phyloP scores from a whole-genome alignment of 2,329 filamentous ascomycete species.

The Talaromyces sp. region DNA sequence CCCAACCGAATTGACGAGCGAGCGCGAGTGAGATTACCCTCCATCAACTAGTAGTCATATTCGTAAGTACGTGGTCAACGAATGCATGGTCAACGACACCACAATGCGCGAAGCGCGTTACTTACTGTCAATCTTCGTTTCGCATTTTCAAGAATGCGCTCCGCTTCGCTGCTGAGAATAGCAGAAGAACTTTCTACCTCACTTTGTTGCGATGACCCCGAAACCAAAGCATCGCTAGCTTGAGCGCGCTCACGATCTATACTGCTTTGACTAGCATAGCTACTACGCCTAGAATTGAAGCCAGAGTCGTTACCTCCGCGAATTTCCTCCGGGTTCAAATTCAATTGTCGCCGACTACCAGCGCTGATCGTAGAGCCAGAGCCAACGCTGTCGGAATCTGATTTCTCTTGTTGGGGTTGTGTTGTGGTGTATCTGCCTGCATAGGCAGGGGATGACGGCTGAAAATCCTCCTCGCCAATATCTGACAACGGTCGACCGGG shows the following conservation, averaged over 20 bases:
- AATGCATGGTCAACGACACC: background rate
- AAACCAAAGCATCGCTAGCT: slow-evolving; percentile 20
- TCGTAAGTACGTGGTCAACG: background rate
- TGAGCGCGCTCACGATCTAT: slow-evolving; percentile 14
- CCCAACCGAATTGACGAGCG: slow-evolving; percentile 62
- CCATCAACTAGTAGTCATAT: slow-evolving; percentile 68
- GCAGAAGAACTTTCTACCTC: slow-evolving; percentile 65
- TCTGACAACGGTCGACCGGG: slow-evolving; percentile 43
- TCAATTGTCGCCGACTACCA: slow-evolving; percentile 24
- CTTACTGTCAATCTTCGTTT: slow-evolving; percentile 83
- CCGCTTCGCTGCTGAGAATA: slow-evolving; percentile 75
- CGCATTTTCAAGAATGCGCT: slow-evolving; percentile 87
- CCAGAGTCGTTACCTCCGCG: background rate
- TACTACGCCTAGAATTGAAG: slow-evolving; percentile 10
- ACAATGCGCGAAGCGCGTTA: slow-evolving; percentile 16
- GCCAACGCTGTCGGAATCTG: slow-evolving; percentile 31
- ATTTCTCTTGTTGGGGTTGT: slow-evolving; percentile 37
- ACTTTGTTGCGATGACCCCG: slow-evolving; percentile 41
- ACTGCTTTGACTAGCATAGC: slow-evolving; percentile 14
- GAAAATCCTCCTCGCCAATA: slow-evolving; percentile 44
- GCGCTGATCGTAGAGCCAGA: slow-evolving; percentile 37
- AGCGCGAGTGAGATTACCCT: slow-evolving; percentile 80
- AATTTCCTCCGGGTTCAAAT: background rate
- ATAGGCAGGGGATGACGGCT: slow-evolving; percentile 26
- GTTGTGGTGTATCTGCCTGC: slow-evolving; percentile 17